Conservation (phyloP, 169 alveolate genomes). For the Plasmodium knowlesi region DNA sequence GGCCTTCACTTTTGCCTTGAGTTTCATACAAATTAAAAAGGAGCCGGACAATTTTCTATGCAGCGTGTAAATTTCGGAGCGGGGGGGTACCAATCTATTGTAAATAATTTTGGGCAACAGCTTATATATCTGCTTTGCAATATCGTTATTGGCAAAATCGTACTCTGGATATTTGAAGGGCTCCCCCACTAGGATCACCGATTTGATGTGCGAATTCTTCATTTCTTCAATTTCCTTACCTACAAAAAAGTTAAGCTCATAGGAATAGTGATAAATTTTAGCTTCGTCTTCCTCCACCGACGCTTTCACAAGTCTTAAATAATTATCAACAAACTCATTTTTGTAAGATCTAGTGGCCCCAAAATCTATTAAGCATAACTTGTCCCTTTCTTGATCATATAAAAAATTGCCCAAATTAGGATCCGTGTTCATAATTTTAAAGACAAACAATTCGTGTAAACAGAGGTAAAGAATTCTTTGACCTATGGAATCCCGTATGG, state of each 20-base stretch:
- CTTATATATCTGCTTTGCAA: slow-evolving; percentile 77
- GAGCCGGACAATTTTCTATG: slow-evolving; percentile 93
- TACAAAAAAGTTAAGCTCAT: slow-evolving; percentile 84
- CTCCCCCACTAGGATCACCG: slow-evolving; percentile 84
- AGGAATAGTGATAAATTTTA: slow-evolving; percentile 77
- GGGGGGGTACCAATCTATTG: slow-evolving; percentile 92
- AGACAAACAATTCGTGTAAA: slow-evolving; percentile 89
- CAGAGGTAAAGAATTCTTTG: slow-evolving; percentile 84
- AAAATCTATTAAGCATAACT: slow-evolving; percentile 89
- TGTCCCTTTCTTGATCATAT: slow-evolving; percentile 81
- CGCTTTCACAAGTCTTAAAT: slow-evolving; percentile 87
- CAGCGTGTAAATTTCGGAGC: slow-evolving; percentile 93
- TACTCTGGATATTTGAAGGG: slow-evolving; percentile 84
- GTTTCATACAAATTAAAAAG: slow-evolving; percentile 87
- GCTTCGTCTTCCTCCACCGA: slow-evolving; percentile 76
- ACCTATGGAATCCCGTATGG: slow-evolving; percentile 87
- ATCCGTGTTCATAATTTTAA: slow-evolving; percentile 91
- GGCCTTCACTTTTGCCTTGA: slow-evolving; percentile 84
- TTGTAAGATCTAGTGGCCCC: slow-evolving; percentile 90
- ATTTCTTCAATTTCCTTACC: slow-evolving; percentile 88
- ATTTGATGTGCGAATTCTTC: slow-evolving; percentile 87
- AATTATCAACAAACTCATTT: slow-evolving; percentile 85
- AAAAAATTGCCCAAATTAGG: slow-evolving; percentile 93
- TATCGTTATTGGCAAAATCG: slow-evolving; percentile 78
- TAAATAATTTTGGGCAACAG: slow-evolving; percentile 85